Conservation (phyloP, 176 grass and related monocot species). For the Oryza longistaminata region DNA sequence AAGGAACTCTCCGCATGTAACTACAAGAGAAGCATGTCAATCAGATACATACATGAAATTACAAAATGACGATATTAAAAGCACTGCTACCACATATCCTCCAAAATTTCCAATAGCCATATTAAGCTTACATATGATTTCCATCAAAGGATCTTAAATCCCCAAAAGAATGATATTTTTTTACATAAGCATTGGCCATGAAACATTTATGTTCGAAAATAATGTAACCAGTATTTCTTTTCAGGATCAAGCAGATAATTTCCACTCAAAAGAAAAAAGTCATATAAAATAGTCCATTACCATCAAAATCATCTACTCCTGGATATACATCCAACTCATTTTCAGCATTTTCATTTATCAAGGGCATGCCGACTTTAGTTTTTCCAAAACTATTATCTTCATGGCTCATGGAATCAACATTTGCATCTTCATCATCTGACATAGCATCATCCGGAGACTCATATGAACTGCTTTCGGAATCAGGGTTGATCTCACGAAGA, state of each 20-base stretch:
- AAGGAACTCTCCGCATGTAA: slow-evolving; percentile 87
- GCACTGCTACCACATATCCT: neutral
- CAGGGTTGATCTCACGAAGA: slow-evolving; percentile 42
- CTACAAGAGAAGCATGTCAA: slow-evolving; percentile 48
- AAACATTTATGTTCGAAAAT: neutral
- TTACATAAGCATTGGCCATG: neutral
- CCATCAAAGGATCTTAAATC: slow-evolving; percentile 17
- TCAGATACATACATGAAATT: slow-evolving; percentile 21
- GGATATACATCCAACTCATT: slow-evolving; percentile 65
- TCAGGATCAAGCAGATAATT: neutral
- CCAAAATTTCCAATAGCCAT: neutral
- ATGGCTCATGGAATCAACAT: slow-evolving; percentile 15
- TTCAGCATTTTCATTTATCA: slow-evolving; percentile 55
- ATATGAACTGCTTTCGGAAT: slow-evolving; percentile 59
- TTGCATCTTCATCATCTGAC: slow-evolving; percentile 47
- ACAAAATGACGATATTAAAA: slow-evolving; percentile 17
- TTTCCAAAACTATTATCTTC: slow-evolving; percentile 30
- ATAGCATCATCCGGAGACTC: slow-evolving; percentile 37
- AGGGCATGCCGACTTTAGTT: slow-evolving; percentile 16
- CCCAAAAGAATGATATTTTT: slow-evolving; percentile 2
- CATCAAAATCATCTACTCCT: slow-evolving; percentile 86
- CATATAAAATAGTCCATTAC: slow-evolving; percentile 53
- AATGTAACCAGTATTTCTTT: neutral
- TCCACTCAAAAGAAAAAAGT: slow-evolving; percentile 19
- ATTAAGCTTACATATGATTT: neutral